Base-by-base conservation (phyloP, 2,329 filamentous ascomycete species). In the Scopulariopsis brevicaulis region DNA sequence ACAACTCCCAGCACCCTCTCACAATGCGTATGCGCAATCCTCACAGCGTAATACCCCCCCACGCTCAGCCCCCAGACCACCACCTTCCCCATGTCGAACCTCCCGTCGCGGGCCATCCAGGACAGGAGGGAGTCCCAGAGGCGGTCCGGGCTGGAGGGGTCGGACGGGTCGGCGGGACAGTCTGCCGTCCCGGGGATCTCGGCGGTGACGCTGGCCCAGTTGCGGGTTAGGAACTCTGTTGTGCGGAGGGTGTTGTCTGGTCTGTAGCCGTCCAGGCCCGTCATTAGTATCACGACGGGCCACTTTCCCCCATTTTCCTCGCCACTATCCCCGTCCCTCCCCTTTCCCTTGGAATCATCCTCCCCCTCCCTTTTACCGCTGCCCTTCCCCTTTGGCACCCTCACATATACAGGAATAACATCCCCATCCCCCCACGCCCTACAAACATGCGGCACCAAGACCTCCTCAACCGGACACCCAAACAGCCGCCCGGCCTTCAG, bases 11-110 rank as follows among this genome's bases (percentile, higher is more conserved):
- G 68, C 22, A 89, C 69, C 11, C 71, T 68, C 0, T 73, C 66
- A 20, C 72, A 70, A 66, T 88, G 85, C n/a, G 84, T 87, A 67
- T 87, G 83, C 52, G 85, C 84, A n/a, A 82, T 75, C 20, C 85
- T 78, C 43, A 84, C 74, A 22, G 85, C 84, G 69, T 88, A 86
- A 73, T 87, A 87, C 0, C 85, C 85, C 34, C 85, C 85, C 0
- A 79, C 76, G 62, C 80, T 84, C 37, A 88, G 70, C 0, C 85
- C 85, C 84, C 85, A 88, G 53, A 77, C 80, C 60, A 84, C 69
- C 8, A 89, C 70, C 37, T 74, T 76, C 1, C 65, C 63, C 75
- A 79, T 79, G 65, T 88, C 78, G 63, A 87, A 82, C 34, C 72
- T 65, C 1, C 72, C 69, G 55, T 80, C 70, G 2, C 66, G 59